Base-by-base conservation (phyloP, 495 filamentous ascomycete species). In the Tetracladium setigerum region DNA sequence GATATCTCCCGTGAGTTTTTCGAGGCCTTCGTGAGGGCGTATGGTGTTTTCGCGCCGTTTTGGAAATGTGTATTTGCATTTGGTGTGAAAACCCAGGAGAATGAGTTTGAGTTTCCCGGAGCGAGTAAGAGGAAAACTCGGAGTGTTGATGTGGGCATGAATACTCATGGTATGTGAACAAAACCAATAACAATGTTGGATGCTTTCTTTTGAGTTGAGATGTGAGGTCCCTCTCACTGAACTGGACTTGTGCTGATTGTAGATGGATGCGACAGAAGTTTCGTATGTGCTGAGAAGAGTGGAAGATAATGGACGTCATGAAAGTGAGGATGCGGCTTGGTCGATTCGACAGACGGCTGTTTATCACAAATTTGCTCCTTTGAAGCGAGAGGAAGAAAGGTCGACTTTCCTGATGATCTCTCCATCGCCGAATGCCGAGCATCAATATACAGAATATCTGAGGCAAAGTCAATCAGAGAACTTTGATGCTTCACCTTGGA, bases 291-390 rank as follows among this genome's bases (percentile, higher is more conserved):
- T 52, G 10, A 42, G 49, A 14, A 24, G 49, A 30, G 49, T 41
- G 3, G 49, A 52, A 30, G n/a, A 39, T 2, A 46, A 46, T n/a
- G 38, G 38, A 5, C 32, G 43, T 18, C 18, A 52, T 11, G 14
- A 22, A 5, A 4, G 8, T 7, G 33, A 41, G 6, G 49, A 38
- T 15, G 35, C 7, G n/a, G 3, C 38, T 2, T 55, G 52, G 52
- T 46, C 47, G 8, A 50, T 55, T 15, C 36, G 52, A 4, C 52
- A 55, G 34, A 55, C 52, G 4, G 52, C 19, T 8, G 32, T 55
- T 15, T 55, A 55, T 38, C 37, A 55, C 15, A 27, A 41, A 32
- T 18, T 44, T 16, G 13, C 40, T 27, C 22, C 22, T 24, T 39
- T 10, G 14, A 44, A 12, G 5, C 1, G 34, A 31, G 8, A 2